phyloP scores from a whole-genome alignment of 441 rosid species.

The Breynia disticha region DNA sequence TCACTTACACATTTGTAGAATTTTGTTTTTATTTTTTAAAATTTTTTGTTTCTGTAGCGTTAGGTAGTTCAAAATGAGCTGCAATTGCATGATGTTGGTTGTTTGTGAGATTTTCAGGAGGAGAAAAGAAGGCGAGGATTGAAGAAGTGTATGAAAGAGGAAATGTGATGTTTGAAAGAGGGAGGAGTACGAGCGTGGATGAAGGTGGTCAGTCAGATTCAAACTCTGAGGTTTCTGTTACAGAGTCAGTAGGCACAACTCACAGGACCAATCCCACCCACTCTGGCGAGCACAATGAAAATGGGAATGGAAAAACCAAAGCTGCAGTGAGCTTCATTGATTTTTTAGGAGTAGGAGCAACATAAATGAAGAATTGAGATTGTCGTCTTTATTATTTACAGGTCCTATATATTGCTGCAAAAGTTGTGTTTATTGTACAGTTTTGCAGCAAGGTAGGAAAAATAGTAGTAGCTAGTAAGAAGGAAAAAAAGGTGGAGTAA shows the following conservation, averaged over 20 bases:
- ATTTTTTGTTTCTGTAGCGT: not conserved
- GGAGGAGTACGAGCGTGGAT: conserved; percentile 16
- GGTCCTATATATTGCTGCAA: too few relatives aligned
- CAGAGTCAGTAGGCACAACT: conserved; percentile 34
- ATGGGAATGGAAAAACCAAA: conserved; percentile 16
- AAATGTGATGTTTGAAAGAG: not conserved
- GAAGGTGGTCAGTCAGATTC: conserved; percentile 38
- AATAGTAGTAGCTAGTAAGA: too few relatives aligned
- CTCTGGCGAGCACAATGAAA: conserved; percentile 16
- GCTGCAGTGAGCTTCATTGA: conserved; percentile 33
- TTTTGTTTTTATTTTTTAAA: not conserved
- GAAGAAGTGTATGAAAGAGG: not conserved
- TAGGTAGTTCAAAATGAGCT: too few relatives aligned
- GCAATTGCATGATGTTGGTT: too few relatives aligned
- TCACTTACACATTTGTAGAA: not conserved
- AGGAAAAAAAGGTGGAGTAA: too few relatives aligned
- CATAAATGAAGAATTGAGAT: not conserved
- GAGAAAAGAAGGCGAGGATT: not conserved
- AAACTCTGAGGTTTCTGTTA: conserved; percentile 46
- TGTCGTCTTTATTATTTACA: too few relatives aligned
- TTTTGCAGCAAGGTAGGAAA: too few relatives aligned
- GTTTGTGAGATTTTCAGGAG: too few relatives aligned
- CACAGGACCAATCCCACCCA: conserved; percentile 19
- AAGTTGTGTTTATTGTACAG: too few relatives aligned
- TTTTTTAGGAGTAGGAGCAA: conserved; percentile 61